These are phyloP conservation scores for Alectoria sarmentosa DNA, from an alignment of 495 filamentous ascomycete genomes.

Conservation along the genomic window DNA sequence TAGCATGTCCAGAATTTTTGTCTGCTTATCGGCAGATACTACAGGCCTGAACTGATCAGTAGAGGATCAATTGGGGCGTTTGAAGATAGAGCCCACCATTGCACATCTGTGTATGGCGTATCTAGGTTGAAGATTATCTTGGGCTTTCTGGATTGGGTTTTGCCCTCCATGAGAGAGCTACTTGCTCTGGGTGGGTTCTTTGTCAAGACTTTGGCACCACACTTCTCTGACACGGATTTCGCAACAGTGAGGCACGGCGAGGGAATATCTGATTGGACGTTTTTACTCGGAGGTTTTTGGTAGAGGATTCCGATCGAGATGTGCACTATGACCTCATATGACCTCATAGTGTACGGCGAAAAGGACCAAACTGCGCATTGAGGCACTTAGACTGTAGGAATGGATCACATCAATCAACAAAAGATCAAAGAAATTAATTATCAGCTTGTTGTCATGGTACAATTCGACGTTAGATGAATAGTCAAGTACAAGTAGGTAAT, in stretches of 20 bases:
- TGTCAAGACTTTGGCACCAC: not conserved
- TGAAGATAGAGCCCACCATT: slow-evolving; percentile 25
- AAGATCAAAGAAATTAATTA: no score
- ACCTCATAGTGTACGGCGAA: no score
- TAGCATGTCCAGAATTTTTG: slow-evolving; percentile 29
- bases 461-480: no score
- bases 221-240: not conserved
- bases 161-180: not conserved
- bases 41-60: slow-evolving; percentile 24
- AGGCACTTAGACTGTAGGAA: no score
- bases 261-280: not conserved
- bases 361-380: no score
- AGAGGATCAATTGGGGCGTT: not conserved
- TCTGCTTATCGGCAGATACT: slow-evolving; percentile 23
- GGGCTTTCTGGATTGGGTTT: slow-evolving; percentile 10
- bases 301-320: not conserved
- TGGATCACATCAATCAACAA: no score
- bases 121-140: slow-evolving; percentile 34
- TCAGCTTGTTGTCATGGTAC: no score
- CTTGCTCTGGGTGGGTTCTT: not conserved
- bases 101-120: slow-evolving; percentile 29
- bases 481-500: no score
- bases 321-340: not conserved
- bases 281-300: not conserved
- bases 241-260: not conserved